Conservation (phyloP, 352 stramenopile species). For the Pythium phragmiticola region DNA sequence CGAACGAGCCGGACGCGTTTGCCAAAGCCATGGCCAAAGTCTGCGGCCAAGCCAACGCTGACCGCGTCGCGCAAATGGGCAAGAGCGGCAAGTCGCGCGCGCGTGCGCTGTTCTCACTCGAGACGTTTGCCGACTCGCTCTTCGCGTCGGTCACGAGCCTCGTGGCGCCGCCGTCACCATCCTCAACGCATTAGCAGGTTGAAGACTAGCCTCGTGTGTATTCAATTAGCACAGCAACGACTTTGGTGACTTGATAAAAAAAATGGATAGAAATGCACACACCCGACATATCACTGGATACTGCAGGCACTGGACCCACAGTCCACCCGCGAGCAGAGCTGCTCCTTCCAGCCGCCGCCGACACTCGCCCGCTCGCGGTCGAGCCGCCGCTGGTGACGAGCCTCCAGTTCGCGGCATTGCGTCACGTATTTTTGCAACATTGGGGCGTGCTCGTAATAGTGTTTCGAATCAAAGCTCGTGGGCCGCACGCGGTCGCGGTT, state of each 20-base stretch:
- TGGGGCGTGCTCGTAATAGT: conserved; percentile 85
- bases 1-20: conserved; percentile 57
- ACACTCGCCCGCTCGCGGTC: conserved; percentile 8
- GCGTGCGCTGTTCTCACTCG: conserved; percentile 62
- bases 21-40: conserved; percentile 61
- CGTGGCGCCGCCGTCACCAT: neutral
- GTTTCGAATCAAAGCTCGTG: conserved; percentile 78
- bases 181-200: neutral
- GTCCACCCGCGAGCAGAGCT: conserved; percentile 4
- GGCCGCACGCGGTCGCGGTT: conserved; percentile 66
- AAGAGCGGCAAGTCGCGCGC: conserved; percentile 49
- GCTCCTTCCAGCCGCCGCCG: conserved; percentile 13
- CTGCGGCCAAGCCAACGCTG: conserved; percentile 34
- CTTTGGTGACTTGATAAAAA: too few relatives aligned
- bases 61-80: conserved; percentile 44
- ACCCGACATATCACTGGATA: conserved; percentile 14
- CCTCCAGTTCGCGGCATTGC: conserved; percentile 61
- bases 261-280: neutral
- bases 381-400: conserved; percentile 9
- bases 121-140: conserved; percentile 72
- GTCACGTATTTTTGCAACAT: conserved; percentile 87
- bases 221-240: neutral
- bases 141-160: conserved; percentile 44
- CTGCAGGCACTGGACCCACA: conserved; percentile 14
- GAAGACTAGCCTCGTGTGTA: neutral